phyloP scores from a whole-genome alignment of 768 basidiomycete genomes.

The Trametes maxima region DNA sequence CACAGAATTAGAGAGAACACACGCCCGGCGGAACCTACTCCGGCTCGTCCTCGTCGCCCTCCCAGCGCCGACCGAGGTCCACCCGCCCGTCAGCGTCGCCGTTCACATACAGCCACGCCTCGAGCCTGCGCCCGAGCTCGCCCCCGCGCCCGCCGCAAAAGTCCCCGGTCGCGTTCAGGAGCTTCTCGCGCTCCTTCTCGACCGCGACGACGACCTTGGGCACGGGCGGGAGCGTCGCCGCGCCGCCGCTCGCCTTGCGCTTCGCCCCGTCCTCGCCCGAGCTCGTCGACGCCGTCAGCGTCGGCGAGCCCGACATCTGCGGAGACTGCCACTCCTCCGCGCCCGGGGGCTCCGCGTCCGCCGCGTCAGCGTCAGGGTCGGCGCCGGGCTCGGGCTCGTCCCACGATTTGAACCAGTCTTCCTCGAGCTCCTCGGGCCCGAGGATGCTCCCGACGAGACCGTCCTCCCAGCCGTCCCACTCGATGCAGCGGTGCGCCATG shows the following conservation, averaged over 20 bases:
- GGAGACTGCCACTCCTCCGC: background rate
- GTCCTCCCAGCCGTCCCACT: slow-evolving; percentile 94
- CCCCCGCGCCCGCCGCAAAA: slow-evolving; percentile 80
- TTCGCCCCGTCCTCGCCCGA: slow-evolving; percentile 18
- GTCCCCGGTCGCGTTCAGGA: slow-evolving; percentile 71
- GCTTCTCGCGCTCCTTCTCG: slow-evolving; percentile 70
- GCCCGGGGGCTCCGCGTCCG: background rate
- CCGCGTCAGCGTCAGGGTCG: slow-evolving; percentile 10
- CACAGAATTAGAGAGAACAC: background rate
- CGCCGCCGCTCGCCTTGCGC: slow-evolving; percentile 33
- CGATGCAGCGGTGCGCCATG: slow-evolving; percentile 76
- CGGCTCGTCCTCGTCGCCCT: slow-evolving; percentile 23
- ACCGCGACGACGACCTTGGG: slow-evolving; percentile 45
- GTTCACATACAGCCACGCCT: slow-evolving; percentile 61
- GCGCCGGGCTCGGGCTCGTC: slow-evolving; percentile 18
- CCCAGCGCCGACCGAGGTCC: slow-evolving; percentile 29
- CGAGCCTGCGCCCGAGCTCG: slow-evolving; percentile 72
- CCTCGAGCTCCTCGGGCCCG: slow-evolving; percentile 69
- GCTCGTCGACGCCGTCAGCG: slow-evolving; percentile 24
- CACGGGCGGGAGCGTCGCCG: slow-evolving; percentile 52
- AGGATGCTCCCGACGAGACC: slow-evolving; percentile 76
- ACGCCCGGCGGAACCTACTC: background rate
- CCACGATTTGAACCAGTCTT: slow-evolving; percentile 65
- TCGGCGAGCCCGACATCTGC: slow-evolving; percentile 7
- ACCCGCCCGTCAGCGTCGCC: slow-evolving; percentile 33